Percentiles rank a stretch among this genome's conserved stretches.
phyloP scores from a whole-genome alignment of 2,329 filamentous ascomycete species.

The Beauveria caledonica region DNA sequence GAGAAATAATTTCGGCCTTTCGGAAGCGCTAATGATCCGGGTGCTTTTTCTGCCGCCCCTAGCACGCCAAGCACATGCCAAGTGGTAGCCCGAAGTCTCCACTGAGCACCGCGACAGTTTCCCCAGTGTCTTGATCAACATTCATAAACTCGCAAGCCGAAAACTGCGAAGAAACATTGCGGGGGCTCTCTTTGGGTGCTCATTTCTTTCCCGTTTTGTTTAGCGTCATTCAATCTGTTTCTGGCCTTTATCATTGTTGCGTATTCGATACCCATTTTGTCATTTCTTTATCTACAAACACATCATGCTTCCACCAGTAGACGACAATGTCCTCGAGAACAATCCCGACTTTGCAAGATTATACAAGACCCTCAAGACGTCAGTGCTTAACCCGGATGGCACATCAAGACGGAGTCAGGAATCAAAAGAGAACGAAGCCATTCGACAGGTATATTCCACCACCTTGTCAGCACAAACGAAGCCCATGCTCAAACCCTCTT shows the following conservation, averaged over 20 bases:
- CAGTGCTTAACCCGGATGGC: conserved; percentile 48
- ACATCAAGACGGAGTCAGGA: conserved; percentile 46
- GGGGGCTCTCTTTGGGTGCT: background rate
- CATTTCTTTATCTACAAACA: background rate
- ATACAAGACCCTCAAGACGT: conserved; percentile 42
- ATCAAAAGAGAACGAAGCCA: conserved; percentile 40
- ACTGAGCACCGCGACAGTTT: background rate
- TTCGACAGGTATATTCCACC: conserved; percentile 36
- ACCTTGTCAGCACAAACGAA: background rate
- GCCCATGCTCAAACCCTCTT: background rate
- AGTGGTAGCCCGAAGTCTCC: background rate
- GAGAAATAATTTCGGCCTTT: conserved; percentile 8
- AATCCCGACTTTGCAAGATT: conserved; percentile 55
- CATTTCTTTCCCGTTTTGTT: background rate
- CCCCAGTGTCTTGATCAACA: background rate
- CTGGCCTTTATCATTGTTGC: background rate
- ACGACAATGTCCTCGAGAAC: conserved; percentile 42
- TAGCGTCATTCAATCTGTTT: background rate
- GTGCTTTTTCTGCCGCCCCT: background rate
- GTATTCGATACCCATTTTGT: conserved; percentile 1
- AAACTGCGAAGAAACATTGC: background rate
- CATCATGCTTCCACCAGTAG: conserved; percentile 50
- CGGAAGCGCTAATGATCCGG: conserved; percentile 12
- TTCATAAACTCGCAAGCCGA: background rate
- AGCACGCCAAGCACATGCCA: background rate